Percentiles rank a stretch among this genome's conserved stretches.
Evolutionary conservation across 192 early-diverging fungal species (phyloP).

Genomic region (Mortierella antarctica): DNA sequence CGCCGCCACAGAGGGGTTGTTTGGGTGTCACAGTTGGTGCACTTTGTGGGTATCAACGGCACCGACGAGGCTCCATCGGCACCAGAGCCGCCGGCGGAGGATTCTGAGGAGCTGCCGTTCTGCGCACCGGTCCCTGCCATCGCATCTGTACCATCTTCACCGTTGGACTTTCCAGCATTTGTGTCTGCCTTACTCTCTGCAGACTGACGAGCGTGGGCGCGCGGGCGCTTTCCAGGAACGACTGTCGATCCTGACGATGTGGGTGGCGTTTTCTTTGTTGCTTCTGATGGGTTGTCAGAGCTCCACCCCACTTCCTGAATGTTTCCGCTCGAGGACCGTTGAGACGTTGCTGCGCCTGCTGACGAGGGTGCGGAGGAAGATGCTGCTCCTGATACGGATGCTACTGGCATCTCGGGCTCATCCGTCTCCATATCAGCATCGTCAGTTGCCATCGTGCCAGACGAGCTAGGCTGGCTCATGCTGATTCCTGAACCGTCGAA

Average conservation of each 20-base stretch:
- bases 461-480: slow-evolving; percentile 1
- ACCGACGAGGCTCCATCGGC: slow-evolving; percentile 30
- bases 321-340: slow-evolving; percentile 4
- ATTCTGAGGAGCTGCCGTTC: slow-evolving; percentile 24
- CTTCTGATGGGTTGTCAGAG: slow-evolving; percentile 10
- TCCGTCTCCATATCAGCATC: slow-evolving; percentile 45
- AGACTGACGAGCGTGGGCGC: slow-evolving; percentile 36
- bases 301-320: slow-evolving; percentile 19
- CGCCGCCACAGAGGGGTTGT: slow-evolving; percentile 97
- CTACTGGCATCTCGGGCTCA: slow-evolving; percentile 19
- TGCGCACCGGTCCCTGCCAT: slow-evolving; percentile 12
- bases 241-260: slow-evolving; percentile 33
- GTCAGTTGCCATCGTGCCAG: slow-evolving; percentile 20
- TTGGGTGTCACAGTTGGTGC: slow-evolving; percentile 89
- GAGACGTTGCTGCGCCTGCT: not conserved
- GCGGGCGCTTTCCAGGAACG: slow-evolving; percentile 45
- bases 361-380: too few relatives aligned
- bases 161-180: slow-evolving; percentile 1
- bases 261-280: slow-evolving; percentile 45
- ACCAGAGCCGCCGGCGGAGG: slow-evolving; percentile 20
- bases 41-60: slow-evolving; percentile 60
- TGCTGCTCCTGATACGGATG: not conserved
- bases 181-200: slow-evolving; percentile 18
- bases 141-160: slow-evolving; percentile 12
- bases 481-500: slow-evolving; percentile 19